Conservation (phyloP, 176 grass and related monocot species). For the Ensete glaucum region DNA sequence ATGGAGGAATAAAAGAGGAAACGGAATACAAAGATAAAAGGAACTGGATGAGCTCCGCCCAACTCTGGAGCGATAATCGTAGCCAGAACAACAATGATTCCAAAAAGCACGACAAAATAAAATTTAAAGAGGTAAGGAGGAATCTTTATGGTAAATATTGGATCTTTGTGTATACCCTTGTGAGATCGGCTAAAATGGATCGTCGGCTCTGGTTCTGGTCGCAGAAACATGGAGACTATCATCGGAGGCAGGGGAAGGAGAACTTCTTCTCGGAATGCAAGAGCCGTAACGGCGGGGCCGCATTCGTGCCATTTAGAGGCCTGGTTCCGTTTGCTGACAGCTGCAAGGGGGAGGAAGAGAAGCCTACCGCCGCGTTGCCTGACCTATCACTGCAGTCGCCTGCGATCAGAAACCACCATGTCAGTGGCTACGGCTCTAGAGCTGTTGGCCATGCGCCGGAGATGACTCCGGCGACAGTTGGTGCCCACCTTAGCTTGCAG, state of each 20-base stretch:
- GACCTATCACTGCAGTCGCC: neutral
- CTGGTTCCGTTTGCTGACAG: neutral
- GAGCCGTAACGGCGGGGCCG: neutral
- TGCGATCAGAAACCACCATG: neutral
- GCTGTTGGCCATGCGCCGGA: neutral
- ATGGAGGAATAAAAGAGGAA: slow-evolving; percentile 22
- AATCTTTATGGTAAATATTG: neutral
- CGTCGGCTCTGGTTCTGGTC: neutral
- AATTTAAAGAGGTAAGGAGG: neutral
- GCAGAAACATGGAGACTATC: neutral
- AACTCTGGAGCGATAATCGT: slow-evolving; percentile 63
- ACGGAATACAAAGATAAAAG: slow-evolving; percentile 55
- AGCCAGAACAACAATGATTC: slow-evolving; percentile 11
- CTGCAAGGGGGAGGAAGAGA: neutral
- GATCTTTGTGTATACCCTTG: neutral
- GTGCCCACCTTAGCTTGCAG: slow-evolving; percentile 2
- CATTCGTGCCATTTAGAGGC: slow-evolving; percentile 16
- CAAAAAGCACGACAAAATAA: neutral
- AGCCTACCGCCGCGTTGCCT: neutral
- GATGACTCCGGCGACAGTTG: neutral
- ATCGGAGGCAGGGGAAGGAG: neutral
- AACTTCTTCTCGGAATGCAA: slow-evolving; percentile 1
- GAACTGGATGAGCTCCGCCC: slow-evolving; percentile 88
- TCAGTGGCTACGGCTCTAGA: neutral
- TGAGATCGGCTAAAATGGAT: neutral